Base-by-base conservation (phyloP, 164 flowering plant genomes). In the Kingdonia uniflora region DNA sequence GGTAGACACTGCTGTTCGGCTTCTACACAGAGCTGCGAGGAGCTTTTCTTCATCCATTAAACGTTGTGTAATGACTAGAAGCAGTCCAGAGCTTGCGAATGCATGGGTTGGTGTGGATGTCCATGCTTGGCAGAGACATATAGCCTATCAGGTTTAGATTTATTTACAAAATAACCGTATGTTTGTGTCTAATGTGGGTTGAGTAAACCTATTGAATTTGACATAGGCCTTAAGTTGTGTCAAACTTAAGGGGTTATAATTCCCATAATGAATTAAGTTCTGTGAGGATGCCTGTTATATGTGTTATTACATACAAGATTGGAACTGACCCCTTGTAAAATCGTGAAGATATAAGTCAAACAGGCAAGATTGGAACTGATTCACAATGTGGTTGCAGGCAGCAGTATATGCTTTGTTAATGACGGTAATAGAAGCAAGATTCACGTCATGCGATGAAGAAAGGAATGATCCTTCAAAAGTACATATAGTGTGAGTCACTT, bases 91-190 rank as follows among this genome's bases (percentile, higher is more conserved):
- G 61, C 71, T 84, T 55, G 65, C 85, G 13, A 76, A 66, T 68
- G 92, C 92, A 15, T 84, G 87, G 85, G 47, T 65, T 37, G 92
- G 85, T 40, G 73, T 76, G 50, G 87, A 81, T 69, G 80, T 79
- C 41, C 73, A 77, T 68, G 70, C 72, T 20, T 81, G 92, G 92
- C 85, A 81, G 53, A 76, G 59, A 59, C 70, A 62, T 25, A 54
- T 77, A 49, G 73, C 85, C 5, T 71, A 77, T 73, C 77, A 71
- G 83, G 92, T 81, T 60, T 21, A 20, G 14, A 7, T 16, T 20
- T 45, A 7, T 45, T 45, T 45, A 45, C 49, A 45, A 0, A 20
- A 8, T 48, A 20, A 44, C 48, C 2, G 6, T 17, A 44, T 29
- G 35, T 29, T 29, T 29, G 4, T 8, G 35, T 29, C 6, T 4